These are phyloP conservation scores for Alternaria brassicae DNA, from an alignment of 2,329 filamentous ascomycete genomes.

Conservation along the genomic window DNA sequence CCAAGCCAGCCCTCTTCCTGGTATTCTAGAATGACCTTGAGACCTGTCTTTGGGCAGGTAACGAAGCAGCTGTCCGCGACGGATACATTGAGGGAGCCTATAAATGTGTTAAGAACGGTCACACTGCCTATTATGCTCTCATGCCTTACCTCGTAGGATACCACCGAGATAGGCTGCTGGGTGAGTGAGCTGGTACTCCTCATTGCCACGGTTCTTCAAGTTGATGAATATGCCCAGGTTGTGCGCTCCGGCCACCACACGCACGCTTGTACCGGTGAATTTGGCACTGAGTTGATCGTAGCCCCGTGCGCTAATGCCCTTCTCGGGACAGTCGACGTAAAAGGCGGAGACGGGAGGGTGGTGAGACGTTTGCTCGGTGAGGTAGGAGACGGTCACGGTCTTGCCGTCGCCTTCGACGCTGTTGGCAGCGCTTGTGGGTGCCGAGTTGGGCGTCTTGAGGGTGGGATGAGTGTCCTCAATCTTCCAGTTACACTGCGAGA, in stretches of 20 bases:
- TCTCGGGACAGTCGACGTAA: conserved; percentile 89
- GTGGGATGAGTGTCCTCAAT: conserved; percentile 78
- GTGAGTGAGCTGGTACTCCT: conserved; percentile 94
- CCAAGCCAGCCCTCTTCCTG: conserved; percentile 94
- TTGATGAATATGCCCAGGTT: conserved; percentile 97
- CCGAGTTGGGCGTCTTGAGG: conserved; percentile 57
- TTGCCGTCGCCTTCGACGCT: conserved; percentile 51
- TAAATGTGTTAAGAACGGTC: conserved; percentile 15
- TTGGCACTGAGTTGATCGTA: conserved; percentile 98
- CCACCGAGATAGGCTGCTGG: conserved; percentile 92
- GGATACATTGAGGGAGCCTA: conserved; percentile 80
- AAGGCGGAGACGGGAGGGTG: conserved; percentile 98
- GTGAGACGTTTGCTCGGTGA: conserved; percentile 97
- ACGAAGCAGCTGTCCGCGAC: conserved; percentile 90
- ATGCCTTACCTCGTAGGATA: conserved; percentile 69
- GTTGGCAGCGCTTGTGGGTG: conserved; percentile 44
- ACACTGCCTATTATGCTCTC: background rate
- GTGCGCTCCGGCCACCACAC: conserved; percentile 88
- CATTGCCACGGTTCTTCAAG: conserved; percentile 77
- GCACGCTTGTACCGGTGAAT: conserved; percentile 94
- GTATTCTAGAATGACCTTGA: conserved; percentile 93
- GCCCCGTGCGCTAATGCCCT: conserved; percentile 83
- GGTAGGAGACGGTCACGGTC: conserved; percentile 82
- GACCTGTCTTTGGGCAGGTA: conserved; percentile 85
- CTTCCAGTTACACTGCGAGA: conserved; percentile 86